A percentile compares a stretch with the other conserved stretches of the same genome.
These are phyloP conservation scores for Ceratocystis diversiconidia DNA, from an alignment of 2,329 filamentous ascomycete genomes.

Conservation along the genomic window DNA sequence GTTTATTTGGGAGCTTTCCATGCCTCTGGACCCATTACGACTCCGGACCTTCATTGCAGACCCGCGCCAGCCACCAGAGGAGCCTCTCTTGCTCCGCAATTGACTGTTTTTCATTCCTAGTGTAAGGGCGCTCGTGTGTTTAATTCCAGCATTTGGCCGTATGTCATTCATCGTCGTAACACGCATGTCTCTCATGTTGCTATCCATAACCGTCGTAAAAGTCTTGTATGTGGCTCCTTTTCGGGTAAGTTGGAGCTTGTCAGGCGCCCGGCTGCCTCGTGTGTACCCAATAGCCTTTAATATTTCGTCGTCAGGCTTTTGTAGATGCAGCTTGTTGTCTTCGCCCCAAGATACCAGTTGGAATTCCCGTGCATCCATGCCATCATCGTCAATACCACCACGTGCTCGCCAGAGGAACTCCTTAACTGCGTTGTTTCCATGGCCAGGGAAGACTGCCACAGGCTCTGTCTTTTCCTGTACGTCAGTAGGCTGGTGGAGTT, in stretches of 20 bases:
- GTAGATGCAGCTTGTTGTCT: constrained; percentile 67
- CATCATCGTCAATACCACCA: constrained; percentile 50
- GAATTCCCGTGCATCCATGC: constrained; percentile 74
- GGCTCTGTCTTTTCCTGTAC: constrained; percentile 31
- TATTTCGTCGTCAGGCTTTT: constrained; percentile 52
- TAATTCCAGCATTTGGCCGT: constrained; percentile 32
- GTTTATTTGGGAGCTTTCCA: constrained; percentile 43
- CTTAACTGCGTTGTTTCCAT: constrained; percentile 58
- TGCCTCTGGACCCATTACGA: constrained; percentile 26
- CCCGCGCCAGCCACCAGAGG: constrained; percentile 35
- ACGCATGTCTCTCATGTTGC: constrained; percentile 42
- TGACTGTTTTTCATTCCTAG: constrained; percentile 33
- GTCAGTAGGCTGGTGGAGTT: constrained; percentile 19
- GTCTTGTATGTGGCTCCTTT: constrained; percentile 74
- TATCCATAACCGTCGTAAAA: constrained; percentile 58
- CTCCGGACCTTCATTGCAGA: constrained; percentile 46
- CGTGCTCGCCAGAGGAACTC: constrained; percentile 83
- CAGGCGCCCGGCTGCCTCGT: constrained; percentile 50
- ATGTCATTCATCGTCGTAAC: constrained; percentile 48
- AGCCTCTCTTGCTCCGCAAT: constrained; percentile 27
- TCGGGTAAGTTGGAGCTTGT: constrained; percentile 59
- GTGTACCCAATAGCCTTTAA: constrained; percentile 57
- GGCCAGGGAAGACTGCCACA: constrained; percentile 45
- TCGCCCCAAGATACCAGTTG: constrained; percentile 88
- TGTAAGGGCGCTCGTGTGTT: constrained; percentile 31